Evolutionary conservation across 768 basidiomycete species (phyloP).

Genomic region (Sistotremastrum niveocremeum): DNA sequence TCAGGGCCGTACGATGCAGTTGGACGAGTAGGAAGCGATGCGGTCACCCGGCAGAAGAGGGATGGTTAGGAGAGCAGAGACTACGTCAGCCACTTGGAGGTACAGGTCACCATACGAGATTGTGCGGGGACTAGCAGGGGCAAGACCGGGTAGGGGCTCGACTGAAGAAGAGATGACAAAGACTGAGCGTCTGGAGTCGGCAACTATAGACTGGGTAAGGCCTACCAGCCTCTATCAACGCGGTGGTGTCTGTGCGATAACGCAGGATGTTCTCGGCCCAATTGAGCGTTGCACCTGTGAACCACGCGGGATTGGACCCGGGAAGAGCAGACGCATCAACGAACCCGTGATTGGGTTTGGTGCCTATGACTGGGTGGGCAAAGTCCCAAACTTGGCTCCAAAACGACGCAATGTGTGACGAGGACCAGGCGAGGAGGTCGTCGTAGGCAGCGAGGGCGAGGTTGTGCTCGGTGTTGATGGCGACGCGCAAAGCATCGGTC

Average conservation of each 20-base stretch:
- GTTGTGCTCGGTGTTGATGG: conserved; percentile 34
- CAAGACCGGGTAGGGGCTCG: conserved; percentile 42
- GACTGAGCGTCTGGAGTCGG: conserved; percentile 10
- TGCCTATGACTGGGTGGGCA: conserved; percentile 38
- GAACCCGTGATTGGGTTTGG: conserved; percentile 41
- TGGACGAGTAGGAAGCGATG: conserved; percentile 66
- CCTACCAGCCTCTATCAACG: conserved; percentile 56
- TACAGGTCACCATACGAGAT: conserved; percentile 49
- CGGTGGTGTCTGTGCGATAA: conserved; percentile 44
- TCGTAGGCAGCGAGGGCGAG: conserved; percentile 38
- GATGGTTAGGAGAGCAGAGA: conserved; percentile 38
- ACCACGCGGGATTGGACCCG: conserved; percentile 57
- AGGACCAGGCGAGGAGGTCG: conserved; percentile 60
- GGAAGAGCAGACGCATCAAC: conserved; percentile 43
- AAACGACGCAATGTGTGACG: conserved; percentile 42
- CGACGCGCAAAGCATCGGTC: conserved; percentile 11
- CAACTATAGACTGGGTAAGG: conserved; percentile 17
- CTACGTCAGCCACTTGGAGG: conserved; percentile 37
- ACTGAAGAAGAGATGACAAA: conserved; percentile 22
- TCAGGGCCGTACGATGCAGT: conserved; percentile 47
- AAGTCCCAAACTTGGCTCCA: conserved; percentile 69
- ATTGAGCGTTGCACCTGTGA: conserved; percentile 49
- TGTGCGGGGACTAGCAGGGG: conserved; percentile 29
- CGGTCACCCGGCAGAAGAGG: conserved; percentile 54
- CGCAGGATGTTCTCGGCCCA: conserved; percentile 75